Conservation (phyloP, 495 filamentous ascomycete species). For the Lophiostoma macrostomum region DNA sequence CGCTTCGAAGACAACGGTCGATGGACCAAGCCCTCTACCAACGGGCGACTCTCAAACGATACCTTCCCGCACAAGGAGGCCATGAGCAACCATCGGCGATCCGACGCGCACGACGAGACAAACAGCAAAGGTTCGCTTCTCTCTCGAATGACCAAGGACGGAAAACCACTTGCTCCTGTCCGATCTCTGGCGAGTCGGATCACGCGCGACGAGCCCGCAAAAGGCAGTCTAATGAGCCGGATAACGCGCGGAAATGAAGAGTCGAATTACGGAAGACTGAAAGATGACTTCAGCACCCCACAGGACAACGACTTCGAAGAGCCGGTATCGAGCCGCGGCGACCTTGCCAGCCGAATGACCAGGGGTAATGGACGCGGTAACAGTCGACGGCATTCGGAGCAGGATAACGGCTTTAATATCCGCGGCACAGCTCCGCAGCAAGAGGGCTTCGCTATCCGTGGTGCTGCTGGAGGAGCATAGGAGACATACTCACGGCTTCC, state of each 20-base stretch:
- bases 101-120: conserved; percentile 57
- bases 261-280: conserved; percentile 10
- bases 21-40: not conserved
- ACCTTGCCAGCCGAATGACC: conserved; percentile 3
- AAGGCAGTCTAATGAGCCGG: not conserved
- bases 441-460: conserved; percentile 52
- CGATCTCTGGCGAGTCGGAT: conserved; percentile 9
- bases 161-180: not conserved
- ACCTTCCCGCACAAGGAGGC: conserved; percentile 62
- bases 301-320: not conserved
- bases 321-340: not conserved
- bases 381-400: too few species aligned
- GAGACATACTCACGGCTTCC: too few species aligned
- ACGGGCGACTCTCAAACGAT: conserved; percentile 55
- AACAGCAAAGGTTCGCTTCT: conserved; percentile 4
- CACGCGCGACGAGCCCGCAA: not conserved
- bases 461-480: conserved; percentile 44
- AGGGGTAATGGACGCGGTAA: not conserved
- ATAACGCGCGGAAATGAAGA: conserved; percentile 13
- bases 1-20: not conserved
- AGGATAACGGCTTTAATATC: conserved; percentile 60
- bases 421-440: conserved; percentile 54
- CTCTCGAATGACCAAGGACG: conserved; percentile 22
- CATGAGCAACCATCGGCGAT: conserved; percentile 59
- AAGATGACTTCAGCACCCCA: conserved; percentile 35